Percentiles rank a stretch among this genome's conserved stretches.
Conservation (phyloP, 2,329 filamentous ascomycete species). For the Lachnellula cervina region DNA sequence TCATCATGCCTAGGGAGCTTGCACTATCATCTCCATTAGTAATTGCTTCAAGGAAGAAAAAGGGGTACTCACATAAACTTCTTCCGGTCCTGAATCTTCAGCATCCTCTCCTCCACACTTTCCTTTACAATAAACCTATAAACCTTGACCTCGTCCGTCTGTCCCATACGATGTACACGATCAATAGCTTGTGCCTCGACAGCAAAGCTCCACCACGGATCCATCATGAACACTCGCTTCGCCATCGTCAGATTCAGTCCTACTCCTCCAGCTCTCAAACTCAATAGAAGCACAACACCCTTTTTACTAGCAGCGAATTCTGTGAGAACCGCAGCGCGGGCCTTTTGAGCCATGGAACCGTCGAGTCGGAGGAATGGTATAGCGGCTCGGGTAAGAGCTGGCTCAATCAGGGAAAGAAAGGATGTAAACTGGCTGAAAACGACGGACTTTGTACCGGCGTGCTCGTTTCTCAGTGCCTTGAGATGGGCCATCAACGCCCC, state of each 20-base stretch:
- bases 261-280: slow-evolving; percentile 84
- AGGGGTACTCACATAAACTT: slow-evolving; percentile 75
- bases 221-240: slow-evolving; percentile 95
- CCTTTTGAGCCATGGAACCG: slow-evolving; percentile 82
- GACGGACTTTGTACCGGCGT: slow-evolving; percentile 76
- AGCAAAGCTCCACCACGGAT: slow-evolving; percentile 98
- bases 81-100: slow-evolving; percentile 89
- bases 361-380: slow-evolving; percentile 85
- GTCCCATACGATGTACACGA: slow-evolving; percentile 94
- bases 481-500: slow-evolving; percentile 73
- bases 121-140: slow-evolving; percentile 82
- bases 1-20: slow-evolving; percentile 92
- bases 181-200: slow-evolving; percentile 97
- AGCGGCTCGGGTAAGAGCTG: slow-evolving; percentile 65
- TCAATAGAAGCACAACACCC: slow-evolving; percentile 75
- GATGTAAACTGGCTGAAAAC: slow-evolving; percentile 98
- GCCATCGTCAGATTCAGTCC: slow-evolving; percentile 89
- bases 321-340: slow-evolving; percentile 69
- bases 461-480: slow-evolving; percentile 58
- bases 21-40: slow-evolving; percentile 53
- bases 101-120: slow-evolving; percentile 93
- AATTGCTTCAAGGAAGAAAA: slow-evolving; percentile 4
- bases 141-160: slow-evolving; percentile 79
- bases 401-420: slow-evolving; percentile 86
- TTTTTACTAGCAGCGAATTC: slow-evolving; percentile 61